These are phyloP conservation scores for Cercospora zeina DNA, from an alignment of 2,329 filamentous ascomycete genomes.

Conservation along the genomic window DNA sequence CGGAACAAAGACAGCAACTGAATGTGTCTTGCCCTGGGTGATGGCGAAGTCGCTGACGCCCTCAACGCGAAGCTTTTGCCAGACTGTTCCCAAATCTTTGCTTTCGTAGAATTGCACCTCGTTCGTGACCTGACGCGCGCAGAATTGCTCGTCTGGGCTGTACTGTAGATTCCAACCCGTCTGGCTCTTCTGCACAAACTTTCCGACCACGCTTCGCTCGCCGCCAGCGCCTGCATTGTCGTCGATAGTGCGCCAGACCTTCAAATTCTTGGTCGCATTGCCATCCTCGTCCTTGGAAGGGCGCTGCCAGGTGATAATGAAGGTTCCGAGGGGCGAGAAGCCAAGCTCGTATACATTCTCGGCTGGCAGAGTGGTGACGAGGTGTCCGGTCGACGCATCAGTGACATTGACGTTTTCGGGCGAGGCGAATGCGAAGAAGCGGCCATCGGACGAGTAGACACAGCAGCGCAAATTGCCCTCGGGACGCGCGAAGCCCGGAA, in stretches of 20 bases:
- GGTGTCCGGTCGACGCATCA: conserved; percentile 73
- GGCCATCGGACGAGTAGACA: conserved; percentile 91
- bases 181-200: conserved; percentile 94
- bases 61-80: conserved; percentile 93
- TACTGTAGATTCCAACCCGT: conserved; percentile 98
- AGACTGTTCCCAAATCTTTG: conserved; percentile 78
- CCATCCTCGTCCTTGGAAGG: conserved; percentile 89
- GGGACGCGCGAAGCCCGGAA: conserved; percentile 78
- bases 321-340: conserved; percentile 90
- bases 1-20: conserved; percentile 90
- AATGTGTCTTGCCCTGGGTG: conserved; percentile 84
- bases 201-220: conserved; percentile 71
- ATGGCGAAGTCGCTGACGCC: conserved; percentile 87
- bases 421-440: conserved; percentile 93
- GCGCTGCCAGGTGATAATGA: conserved; percentile 94
- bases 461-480: conserved; percentile 94
- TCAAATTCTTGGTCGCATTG: conserved; percentile 92
- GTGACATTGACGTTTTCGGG: conserved; percentile 82
- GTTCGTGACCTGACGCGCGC: conserved; percentile 90
- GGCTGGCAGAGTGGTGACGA: conserved; percentile 72
- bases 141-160: conserved; percentile 88
- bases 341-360: conserved; percentile 89
- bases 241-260: conserved; percentile 87
- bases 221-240: conserved; percentile 61
- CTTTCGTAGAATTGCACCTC: conserved; percentile 97